Base-by-base conservation (phyloP, 1,284 basidiomycete genomes). In the Marasmius oreades region DNA sequence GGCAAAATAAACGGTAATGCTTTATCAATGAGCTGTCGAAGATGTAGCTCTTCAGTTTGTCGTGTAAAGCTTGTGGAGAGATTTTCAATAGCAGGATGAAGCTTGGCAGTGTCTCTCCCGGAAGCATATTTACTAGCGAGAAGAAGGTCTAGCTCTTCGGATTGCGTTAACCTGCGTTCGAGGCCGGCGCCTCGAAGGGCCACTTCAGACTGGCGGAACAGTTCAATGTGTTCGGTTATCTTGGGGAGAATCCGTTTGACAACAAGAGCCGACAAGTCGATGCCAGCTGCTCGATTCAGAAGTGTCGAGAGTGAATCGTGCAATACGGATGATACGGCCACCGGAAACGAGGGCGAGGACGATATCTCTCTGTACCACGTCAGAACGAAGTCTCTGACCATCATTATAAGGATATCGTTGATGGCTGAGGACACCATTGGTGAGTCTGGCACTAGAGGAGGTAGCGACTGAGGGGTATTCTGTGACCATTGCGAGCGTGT, bases 181-280 rank as follows among this genome's bases (percentile, higher is more conserved):
- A 92, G 72, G 5, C 83, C 86, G 7, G 85, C 86, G 34, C 90
- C 91, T 31, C 86, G 84, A 37, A 92, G 77, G 6, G 86, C 86
- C 47, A 92, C 80, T 69, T 96, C 93, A n/a, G 95, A 93, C 61
- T 90, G 84, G n/a, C 92, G 86, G 68, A 93, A 98, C 52, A 90
- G 86, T 59, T 95, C 92, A 28, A 98, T 80, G 68, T 98, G 96
- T 0, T 83, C 76, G 0, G 93, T 98, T 55, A 98, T 73, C 64
- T 87, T 88, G 2, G 96, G 96, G 5, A 98, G 70, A 26, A 98
- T 83, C 2, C 85, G 86, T 55, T 88, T 88, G 20, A 97, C 92
- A 26, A 95, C 68, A 8, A 98, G 77, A 5, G 83, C 82, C 0
- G 93, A 76, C 53, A 93, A 68, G 68, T 98, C 95, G 42, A 95